Evolutionary conservation across 2,329 filamentous ascomycete species (phyloP).

Genomic region (Trichophyton simii): DNA sequence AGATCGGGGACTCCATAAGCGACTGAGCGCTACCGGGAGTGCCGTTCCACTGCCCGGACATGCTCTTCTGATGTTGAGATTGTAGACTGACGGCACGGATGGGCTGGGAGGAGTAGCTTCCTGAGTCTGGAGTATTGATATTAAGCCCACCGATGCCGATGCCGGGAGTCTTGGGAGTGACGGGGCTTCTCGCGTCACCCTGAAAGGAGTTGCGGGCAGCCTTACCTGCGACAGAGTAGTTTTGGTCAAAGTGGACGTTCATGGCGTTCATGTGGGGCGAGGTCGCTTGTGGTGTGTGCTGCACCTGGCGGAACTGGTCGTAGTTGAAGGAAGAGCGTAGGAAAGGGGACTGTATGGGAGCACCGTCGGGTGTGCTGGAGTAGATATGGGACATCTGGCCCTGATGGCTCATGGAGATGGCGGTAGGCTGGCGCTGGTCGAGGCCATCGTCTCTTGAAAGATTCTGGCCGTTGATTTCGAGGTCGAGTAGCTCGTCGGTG

Average conservation of each 20-base stretch:
- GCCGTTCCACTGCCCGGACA: slow-evolving; percentile 82
- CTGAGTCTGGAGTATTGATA: slow-evolving; percentile 57
- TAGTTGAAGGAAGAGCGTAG: slow-evolving; percentile 62
- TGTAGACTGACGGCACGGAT: slow-evolving; percentile 53
- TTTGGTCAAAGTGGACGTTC: slow-evolving; percentile 39
- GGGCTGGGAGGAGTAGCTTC: slow-evolving; percentile 62
- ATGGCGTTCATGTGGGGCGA: slow-evolving; percentile 25
- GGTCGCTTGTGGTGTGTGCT: slow-evolving; percentile 32
- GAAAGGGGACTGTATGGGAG: slow-evolving; percentile 85
- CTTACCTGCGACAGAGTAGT: slow-evolving; percentile 27
- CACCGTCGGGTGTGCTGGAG: slow-evolving; percentile 82
- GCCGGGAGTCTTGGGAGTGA: slow-evolving; percentile 75
- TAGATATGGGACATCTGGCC: slow-evolving; percentile 60
- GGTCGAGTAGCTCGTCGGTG: slow-evolving; percentile 77
- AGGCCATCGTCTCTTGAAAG: slow-evolving; percentile 24
- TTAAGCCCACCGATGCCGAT: slow-evolving; percentile 51
- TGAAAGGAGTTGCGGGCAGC: background rate
- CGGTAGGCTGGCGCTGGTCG: slow-evolving; percentile 43
- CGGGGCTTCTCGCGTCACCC: slow-evolving; percentile 56
- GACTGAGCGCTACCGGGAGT: slow-evolving; percentile 74
- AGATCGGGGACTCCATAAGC: slow-evolving; percentile 77
- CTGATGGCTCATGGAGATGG: slow-evolving; percentile 50
- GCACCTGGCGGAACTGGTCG: slow-evolving; percentile 58
- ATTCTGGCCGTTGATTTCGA: slow-evolving; percentile 33
- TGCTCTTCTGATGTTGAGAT: slow-evolving; percentile 61